Evolutionary conservation across 805 yeast species (phyloP), one percentile per base, ranked within the genome.

Genomic region (Candida maris): DNA sequence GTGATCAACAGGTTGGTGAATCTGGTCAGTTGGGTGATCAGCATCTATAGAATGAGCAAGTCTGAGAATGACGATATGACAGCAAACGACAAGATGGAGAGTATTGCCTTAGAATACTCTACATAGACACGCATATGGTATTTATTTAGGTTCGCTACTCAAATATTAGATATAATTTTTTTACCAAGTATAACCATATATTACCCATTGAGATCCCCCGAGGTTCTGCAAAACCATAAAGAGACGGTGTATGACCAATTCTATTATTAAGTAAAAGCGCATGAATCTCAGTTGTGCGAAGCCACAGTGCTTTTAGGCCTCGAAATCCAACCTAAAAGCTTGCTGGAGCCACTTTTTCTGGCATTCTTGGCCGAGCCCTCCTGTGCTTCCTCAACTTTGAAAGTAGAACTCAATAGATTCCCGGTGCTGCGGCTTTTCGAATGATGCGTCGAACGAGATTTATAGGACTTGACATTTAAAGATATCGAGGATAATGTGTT

Each of bases 21-120:
- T 18, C 23, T 51, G 15, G 34, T 57, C 2, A 54, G 61, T 29
- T 59, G 65, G 65, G 28, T 55, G 0, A 44, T 53, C 19, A 49
- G 56, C 31, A 30, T 59, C 1, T 57, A 57, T 35, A 37, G 64
- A 28, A 37, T 53, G 13, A 49, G 57, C 32, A 49, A 49, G 26
- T 57, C 54, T 35, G 61, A 54, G 8, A 31, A 29, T 3, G 56
- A 48, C 9, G 59, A 49, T 10, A 13, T 10, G 8, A 19, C 24
- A 1, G 33, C 37, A n/a, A 40, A 44, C 18, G 44, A 45, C 4
- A 37, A 35, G 12, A 33, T 44, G 18, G n/a, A 24, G 9, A 15
- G 19, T 13, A 29, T 38, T 20, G 22, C 22, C 21, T 22, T 15
- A 38, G 38, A 17, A 35, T 39, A 26, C n/a, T 37, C 20, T 39